Percentiles rank a stretch among this genome's conserved stretches.
Evolutionary conservation across 129 eudicot species (phyloP).

Genomic region (Ambrosia trifida): DNA sequence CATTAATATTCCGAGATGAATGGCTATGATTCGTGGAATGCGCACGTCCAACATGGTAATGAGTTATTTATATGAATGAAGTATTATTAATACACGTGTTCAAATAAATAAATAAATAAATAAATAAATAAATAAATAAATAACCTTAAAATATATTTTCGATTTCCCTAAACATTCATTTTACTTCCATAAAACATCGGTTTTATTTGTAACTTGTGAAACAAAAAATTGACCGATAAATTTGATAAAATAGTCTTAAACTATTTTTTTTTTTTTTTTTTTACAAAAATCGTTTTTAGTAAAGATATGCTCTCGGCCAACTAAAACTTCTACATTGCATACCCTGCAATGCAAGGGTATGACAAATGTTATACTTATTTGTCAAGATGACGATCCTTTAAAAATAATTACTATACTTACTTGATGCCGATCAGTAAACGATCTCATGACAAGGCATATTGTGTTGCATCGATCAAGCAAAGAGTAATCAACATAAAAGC

Average conservation of each 20-base stretch:
- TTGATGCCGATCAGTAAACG: not conserved
- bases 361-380: too few species aligned
- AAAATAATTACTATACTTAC: not conserved
- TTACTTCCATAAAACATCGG: too few species aligned
- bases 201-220: too few species aligned
- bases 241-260: too few species aligned
- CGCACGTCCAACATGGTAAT: not conserved
- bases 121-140: not conserved
- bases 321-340: too few species aligned
- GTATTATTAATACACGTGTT: not conserved
- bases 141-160: not conserved
- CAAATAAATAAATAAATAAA: not conserved
- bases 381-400: not conserved
- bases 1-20: constrained; percentile 18
- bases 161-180: not conserved
- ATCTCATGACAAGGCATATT: not conserved
- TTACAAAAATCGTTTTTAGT: too few species aligned
- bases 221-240: too few species aligned
- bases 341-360: too few species aligned
- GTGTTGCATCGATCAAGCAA: not conserved
- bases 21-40: constrained; percentile 31
- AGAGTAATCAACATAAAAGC: not conserved
- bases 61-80: not conserved
- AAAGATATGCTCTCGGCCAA: too few species aligned
- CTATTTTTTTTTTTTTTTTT: too few species aligned